Evolutionary conservation across 2,329 filamentous ascomycete genomes (phyloP), one percentile per base, ranked within the genome.

Genomic region (Apiospora arundinis): DNA sequence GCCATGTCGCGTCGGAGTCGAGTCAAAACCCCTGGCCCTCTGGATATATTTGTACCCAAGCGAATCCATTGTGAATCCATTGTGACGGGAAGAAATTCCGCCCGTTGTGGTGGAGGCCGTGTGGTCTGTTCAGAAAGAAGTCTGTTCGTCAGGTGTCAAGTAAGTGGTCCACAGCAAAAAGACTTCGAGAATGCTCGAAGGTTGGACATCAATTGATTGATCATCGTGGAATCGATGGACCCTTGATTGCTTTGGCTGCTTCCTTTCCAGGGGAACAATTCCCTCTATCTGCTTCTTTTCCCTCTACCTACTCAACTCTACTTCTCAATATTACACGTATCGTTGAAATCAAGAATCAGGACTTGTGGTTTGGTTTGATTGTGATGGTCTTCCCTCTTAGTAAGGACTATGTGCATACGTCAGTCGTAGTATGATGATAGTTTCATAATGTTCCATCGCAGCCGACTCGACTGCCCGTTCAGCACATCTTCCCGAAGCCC

Each of bases 1-100:
- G 56, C 56, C 56, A 63, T 40, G 56, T 63, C 56, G 56, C n/a
- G 56, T 63, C 56, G 56, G 32, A 63, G 56, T 63, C 21, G 56
- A 63, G 56, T 63, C 56, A 63, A 63, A 56, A 2, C 52, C 52
- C 52, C 48, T 52, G 48, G 48, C n/a, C 28, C 49, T 32, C 25
- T 56, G 28, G 28, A 56, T 21, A 32, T 12, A 32, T 21, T 18
- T 23, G 32, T 40, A 40, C 18, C 56, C 56, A 63, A 37, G 28
- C 56, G 56, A 63, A 40, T 40, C 56, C 28, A 63, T 63, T 37
- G 18, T 40, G 56, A 63, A 40, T 40, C 56, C 28, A 63, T 63
- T 37, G 18, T 40, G 18, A 5, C 28, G 18, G 56, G 32, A 40
- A 23, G 4, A 21, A 63, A 23, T 40, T 40, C 56, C 56, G 56